Evolutionary conservation across 2,329 filamentous ascomycete species (phyloP).

Genomic region (Thielaviopsis populi): DNA sequence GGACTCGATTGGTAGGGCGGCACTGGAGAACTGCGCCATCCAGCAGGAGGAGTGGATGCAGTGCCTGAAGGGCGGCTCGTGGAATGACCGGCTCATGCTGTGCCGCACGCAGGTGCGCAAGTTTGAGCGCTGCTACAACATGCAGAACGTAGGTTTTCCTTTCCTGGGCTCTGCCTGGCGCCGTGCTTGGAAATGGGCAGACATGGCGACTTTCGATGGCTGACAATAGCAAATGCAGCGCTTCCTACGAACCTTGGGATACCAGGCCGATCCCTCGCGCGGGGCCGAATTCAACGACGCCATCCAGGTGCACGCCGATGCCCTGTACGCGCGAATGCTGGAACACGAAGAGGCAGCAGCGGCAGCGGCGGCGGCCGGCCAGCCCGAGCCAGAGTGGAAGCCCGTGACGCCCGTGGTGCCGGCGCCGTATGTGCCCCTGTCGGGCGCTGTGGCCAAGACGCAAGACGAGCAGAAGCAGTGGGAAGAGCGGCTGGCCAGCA

Average conservation of each 20-base stretch:
- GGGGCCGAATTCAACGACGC: conserved; percentile 59
- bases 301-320: conserved; percentile 92
- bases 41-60: conserved; percentile 71
- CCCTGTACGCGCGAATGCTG: conserved; percentile 74
- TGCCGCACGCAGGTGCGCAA: conserved; percentile 61
- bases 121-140: conserved; percentile 77
- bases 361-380: conserved; percentile 47
- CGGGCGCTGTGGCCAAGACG: conserved; percentile 21
- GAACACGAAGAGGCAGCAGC: conserved; percentile 64
- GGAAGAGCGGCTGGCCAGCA: conserved; percentile 40
- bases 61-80: conserved; percentile 63
- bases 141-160: conserved; percentile 52
- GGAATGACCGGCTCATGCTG: conserved; percentile 57
- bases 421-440: neutral
- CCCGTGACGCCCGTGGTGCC: conserved; percentile 33
- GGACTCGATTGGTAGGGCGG: conserved; percentile 59
- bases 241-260: conserved; percentile 81
- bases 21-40: conserved; percentile 82
- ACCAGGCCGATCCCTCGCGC: conserved; percentile 53
- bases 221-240: conserved; percentile 34
- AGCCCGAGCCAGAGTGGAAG: conserved; percentile 43
- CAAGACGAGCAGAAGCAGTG: conserved; percentile 34
- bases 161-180: no score
- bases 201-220: neutral
- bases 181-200: no score